Conservation (phyloP, 106 monocot genomes). For the Cymbidium sinense region DNA sequence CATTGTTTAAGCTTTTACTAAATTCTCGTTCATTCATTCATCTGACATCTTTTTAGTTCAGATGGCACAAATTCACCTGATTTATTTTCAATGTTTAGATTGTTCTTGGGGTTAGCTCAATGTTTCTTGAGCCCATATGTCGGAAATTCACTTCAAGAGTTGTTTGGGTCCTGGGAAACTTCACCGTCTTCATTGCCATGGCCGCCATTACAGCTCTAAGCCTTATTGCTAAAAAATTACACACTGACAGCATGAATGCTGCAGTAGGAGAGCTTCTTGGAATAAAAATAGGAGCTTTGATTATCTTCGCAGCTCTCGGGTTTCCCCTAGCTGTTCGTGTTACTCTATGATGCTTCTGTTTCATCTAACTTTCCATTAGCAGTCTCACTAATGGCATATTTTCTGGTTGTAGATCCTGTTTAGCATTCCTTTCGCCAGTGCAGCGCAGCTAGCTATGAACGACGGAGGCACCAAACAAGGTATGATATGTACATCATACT, state of each 20-base stretch:
- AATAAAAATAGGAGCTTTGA: conserved; percentile 28
- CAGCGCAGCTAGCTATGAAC: conserved; percentile 32
- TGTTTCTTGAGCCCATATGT: conserved; percentile 55
- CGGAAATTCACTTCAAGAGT: conserved; percentile 30
- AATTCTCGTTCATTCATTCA: not conserved
- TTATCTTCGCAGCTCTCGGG: conserved; percentile 38
- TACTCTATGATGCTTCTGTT: not conserved
- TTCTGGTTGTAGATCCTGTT: conserved; percentile 22
- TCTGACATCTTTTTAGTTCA: not conserved
- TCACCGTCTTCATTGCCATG: conserved; percentile 41
- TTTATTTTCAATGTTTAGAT: conserved; percentile 26
- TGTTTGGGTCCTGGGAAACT: conserved; percentile 60
- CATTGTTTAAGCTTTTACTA: not conserved
- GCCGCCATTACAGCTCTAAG: conserved; percentile 28
- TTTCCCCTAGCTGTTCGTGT: conserved; percentile 32
- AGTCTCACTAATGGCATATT: not conserved
- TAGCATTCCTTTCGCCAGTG: conserved; percentile 49
- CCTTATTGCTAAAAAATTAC: not conserved
- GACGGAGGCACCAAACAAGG: conserved; percentile 42
- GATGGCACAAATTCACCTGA: not conserved
- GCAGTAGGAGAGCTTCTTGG: not conserved
- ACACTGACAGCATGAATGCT: conserved; percentile 1
- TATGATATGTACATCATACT: not conserved
- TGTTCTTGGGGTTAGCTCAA: conserved; percentile 48
- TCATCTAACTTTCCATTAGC: not conserved